These are phyloP conservation scores for Schwanniomyces etchellsii DNA, from an alignment of 1,139 yeast genomes.

Conservation along the genomic window DNA sequence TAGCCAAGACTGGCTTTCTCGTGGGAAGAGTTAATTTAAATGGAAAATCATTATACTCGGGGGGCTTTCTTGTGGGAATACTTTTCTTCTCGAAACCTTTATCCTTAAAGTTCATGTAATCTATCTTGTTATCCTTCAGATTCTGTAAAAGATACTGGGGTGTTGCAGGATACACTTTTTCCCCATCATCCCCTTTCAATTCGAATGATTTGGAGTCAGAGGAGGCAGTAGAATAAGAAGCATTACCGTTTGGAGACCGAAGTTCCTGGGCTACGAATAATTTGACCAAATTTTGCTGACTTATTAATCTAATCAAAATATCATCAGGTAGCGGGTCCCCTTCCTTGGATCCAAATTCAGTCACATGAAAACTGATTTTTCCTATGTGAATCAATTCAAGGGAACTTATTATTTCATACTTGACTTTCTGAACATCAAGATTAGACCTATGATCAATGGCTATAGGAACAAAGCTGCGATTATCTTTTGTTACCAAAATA, in stretches of 20 bases:
- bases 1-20: slow-evolving; percentile 5
- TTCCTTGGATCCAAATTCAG: slow-evolving; percentile 61
- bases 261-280: slow-evolving; percentile 39
- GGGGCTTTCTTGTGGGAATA: background rate
- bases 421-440: slow-evolving; percentile 11
- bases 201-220: slow-evolving; percentile 48
- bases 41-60: slow-evolving; percentile 11
- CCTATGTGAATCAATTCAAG: slow-evolving; percentile 39
- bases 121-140: slow-evolving; percentile 31
- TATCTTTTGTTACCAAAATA: slow-evolving; percentile 59
- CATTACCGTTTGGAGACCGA: slow-evolving; percentile 26
- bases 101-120: slow-evolving; percentile 64
- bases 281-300: slow-evolving; percentile 31
- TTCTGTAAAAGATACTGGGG: slow-evolving; percentile 53
- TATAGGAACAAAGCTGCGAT: slow-evolving; percentile 46
- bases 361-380: slow-evolving; percentile 50
- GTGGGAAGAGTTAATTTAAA: slow-evolving; percentile 18
- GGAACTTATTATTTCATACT: slow-evolving; percentile 34
- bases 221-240: slow-evolving; percentile 36
- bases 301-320: slow-evolving; percentile 26
- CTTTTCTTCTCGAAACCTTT: slow-evolving; percentile 7
- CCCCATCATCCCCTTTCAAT: slow-evolving; percentile 33
- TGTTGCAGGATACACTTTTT: slow-evolving; percentile 47
- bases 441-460: slow-evolving; percentile 14
- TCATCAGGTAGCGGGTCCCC: slow-evolving; percentile 60